Base-by-base conservation (phyloP, 768 basidiomycete species). In the Russula emetica region DNA sequence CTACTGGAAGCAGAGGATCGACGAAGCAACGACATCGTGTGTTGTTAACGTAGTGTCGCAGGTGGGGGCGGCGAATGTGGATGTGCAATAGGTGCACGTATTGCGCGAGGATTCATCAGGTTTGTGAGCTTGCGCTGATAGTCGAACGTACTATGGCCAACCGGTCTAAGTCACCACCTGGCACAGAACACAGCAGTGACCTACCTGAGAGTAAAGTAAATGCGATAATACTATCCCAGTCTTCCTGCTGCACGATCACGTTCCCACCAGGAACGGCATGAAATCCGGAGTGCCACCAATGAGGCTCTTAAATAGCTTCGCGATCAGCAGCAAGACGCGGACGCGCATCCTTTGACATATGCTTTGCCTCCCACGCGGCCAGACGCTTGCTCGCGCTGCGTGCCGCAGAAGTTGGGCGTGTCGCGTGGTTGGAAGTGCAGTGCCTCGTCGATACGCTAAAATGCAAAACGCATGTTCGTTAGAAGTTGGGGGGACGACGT, bases 141-240 rank as follows among this genome's bases (percentile, higher is more conserved):
- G 62, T 88, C 87, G 2, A 74, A 47, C 0, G 87, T 83, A 66
- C 87, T 89, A 68, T 44, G 52, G 26, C 20, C 49, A 61, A 38
- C 58, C 55, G 30, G 70, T 53, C n/a, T n/a, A 52, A 3, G 30
- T 30, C 36, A 47, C n/a, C 18, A 16, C n/a, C 36, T 45, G 51
- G 42, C 16, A 63, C 10, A 53, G 20, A 32, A 22, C 10, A 7
- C 30, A 24, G 22, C n/a, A 34, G 36, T 26, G 38, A 71, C 76
- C 24, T 64, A 87, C 86, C 86, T 86, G 55, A 90, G 73, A 9
- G 87, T 88, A n/a, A n/a, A n/a, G n/a, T n/a, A 72, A 86, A 89
- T 8, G 88, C 85, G 67, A 90, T 90, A 54, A 91, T 83, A 71
- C 87, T 89, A 10, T 87, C 86, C 86, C 84, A 87, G 72, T 89